Conservation (phyloP, 2,329 filamentous ascomycete genomes). For the Colletotrichum sp. region DNA sequence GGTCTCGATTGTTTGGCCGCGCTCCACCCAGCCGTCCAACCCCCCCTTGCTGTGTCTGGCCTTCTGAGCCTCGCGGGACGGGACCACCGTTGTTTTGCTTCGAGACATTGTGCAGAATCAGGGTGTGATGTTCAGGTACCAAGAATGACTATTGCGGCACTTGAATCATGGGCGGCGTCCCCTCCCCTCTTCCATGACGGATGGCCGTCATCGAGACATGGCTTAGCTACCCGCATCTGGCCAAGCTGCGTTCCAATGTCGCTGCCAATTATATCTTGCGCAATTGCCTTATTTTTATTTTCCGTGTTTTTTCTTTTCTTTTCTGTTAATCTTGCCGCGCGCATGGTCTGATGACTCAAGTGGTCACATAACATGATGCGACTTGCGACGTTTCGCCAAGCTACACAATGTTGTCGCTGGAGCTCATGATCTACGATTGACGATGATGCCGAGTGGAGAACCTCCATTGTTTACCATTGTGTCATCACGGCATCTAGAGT, state of each 20-base stretch:
- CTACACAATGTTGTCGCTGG: neutral
- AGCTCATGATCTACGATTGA: neutral
- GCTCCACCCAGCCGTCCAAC: neutral
- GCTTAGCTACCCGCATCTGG: neutral
- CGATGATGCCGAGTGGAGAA: neutral
- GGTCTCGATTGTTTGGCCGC: neutral
- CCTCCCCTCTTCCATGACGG: neutral
- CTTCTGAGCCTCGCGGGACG: neutral
- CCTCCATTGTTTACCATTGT: neutral
- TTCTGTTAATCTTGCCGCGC: neutral
- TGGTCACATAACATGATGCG: neutral
- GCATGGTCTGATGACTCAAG: neutral
- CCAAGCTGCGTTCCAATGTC: neutral
- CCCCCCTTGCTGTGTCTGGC: neutral
- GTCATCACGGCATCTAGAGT: neutral
- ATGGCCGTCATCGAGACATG: neutral
- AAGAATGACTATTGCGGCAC: neutral
- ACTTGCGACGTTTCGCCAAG: neutral
- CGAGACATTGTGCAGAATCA: constrained; percentile 14
- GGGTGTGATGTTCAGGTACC: neutral
- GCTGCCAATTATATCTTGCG: neutral
- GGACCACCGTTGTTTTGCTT: constrained; percentile 9
- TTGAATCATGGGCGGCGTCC: neutral
- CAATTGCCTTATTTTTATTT: neutral
- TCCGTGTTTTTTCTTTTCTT: neutral